Percentiles rank a stretch among this genome's conserved stretches.
These are phyloP conservation scores for Sordariomycetes sp. DNA, from an alignment of 2,329 filamentous ascomycete species.

Conservation along the genomic window DNA sequence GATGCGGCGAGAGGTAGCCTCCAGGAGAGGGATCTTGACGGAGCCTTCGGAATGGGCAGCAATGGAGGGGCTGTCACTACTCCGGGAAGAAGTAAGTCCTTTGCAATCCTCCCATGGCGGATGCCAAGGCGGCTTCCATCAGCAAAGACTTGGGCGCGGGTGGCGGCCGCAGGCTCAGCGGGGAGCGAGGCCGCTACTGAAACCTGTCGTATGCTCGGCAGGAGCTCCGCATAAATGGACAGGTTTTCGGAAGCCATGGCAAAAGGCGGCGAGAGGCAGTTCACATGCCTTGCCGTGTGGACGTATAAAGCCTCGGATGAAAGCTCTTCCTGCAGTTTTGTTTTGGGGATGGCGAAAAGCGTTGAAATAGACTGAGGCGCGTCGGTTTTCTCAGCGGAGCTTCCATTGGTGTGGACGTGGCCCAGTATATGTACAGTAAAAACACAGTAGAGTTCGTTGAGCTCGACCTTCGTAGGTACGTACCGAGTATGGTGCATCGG, in stretches of 20 bases:
- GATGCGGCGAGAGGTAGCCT: conserved; percentile 32
- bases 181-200: conserved; percentile 44
- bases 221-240: conserved; percentile 51
- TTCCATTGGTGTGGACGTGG: too few relatives aligned
- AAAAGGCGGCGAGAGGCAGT: not conserved
- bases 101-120: conserved; percentile 28
- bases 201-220: conserved; percentile 54
- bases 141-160: conserved; percentile 29
- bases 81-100: conserved; percentile 30
- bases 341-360: not conserved
- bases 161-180: conserved; percentile 29
- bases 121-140: conserved; percentile 35
- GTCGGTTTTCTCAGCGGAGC: too few relatives aligned
- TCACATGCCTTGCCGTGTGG: not conserved
- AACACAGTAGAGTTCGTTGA: too few relatives aligned
- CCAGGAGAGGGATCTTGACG: conserved; percentile 34
- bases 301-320: not conserved
- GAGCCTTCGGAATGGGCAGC: conserved; percentile 24
- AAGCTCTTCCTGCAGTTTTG: not conserved
- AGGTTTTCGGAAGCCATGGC: not conserved
- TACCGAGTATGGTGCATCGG: too few relatives aligned
- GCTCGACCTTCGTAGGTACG: too few relatives aligned
- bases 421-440: too few relatives aligned
- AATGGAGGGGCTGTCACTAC: conserved; percentile 19
- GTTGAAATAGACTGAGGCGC: too few relatives aligned